phyloP scores from a whole-genome alignment of 352 stramenopile species.

The Blastocystis sp. region DNA sequence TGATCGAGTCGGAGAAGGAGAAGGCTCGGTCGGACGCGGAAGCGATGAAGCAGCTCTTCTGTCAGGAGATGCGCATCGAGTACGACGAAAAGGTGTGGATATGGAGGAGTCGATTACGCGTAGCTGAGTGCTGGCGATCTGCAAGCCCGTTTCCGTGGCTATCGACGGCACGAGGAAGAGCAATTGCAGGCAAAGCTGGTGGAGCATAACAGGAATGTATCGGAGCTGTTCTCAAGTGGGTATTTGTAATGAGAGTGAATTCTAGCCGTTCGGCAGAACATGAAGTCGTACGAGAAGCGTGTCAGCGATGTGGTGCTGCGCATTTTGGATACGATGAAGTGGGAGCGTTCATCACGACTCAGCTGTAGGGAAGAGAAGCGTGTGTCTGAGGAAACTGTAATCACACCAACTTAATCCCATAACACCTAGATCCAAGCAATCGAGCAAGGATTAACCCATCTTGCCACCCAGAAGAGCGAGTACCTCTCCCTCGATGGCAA shows the following conservation, averaged over 20 bases:
- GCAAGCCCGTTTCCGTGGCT: slow-evolving; percentile 57
- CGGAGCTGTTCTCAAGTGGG: slow-evolving; percentile 48
- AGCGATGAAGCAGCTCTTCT: slow-evolving; percentile 4
- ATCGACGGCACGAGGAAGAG: slow-evolving; percentile 37
- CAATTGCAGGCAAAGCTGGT: slow-evolving; percentile 9
- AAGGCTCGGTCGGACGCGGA: slow-evolving; percentile 1
- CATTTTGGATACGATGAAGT: background rate
- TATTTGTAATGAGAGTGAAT: background rate
- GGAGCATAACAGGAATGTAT: slow-evolving; percentile 52
- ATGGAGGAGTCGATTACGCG: background rate
- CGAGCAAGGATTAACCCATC: background rate
- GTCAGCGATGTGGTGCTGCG: slow-evolving; percentile 5
- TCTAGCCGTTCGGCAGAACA: slow-evolving; percentile 56
- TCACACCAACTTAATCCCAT: background rate
- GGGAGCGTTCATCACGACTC: background rate
- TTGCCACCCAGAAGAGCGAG: background rate
- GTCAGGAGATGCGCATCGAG: slow-evolving; percentile 42
- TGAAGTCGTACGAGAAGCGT: slow-evolving; percentile 51
- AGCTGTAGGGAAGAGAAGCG: background rate
- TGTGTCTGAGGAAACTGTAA: slow-evolving; percentile 7
- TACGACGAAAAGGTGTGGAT: background rate
- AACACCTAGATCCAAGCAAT: background rate
- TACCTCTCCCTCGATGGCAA: background rate
- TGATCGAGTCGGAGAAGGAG: slow-evolving; percentile 41
- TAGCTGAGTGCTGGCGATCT: slow-evolving; percentile 40